A percentile compares a stretch with the other conserved stretches of the same genome.
Conservation (phyloP, 805 yeast species). For the Saturnispora saitoi region DNA sequence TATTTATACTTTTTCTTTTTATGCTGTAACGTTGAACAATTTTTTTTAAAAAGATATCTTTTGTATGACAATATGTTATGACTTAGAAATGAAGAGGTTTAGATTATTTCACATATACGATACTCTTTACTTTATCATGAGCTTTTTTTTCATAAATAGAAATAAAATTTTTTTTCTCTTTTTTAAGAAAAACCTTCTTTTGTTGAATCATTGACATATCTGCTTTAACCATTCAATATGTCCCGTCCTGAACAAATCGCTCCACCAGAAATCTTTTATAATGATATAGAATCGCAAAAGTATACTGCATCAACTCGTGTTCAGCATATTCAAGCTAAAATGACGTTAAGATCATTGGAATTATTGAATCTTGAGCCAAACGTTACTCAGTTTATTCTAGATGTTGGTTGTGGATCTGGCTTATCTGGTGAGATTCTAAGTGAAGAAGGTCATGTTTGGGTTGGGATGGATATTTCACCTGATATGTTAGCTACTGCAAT, state of each 20-base stretch:
- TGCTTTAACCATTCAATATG: conserved; percentile 35
- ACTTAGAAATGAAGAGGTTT: no score
- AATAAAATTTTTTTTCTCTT: neutral
- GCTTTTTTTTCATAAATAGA: neutral
- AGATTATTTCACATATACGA: no score
- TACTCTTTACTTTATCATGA: neutral
- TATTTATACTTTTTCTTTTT: no score
- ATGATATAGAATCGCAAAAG: conserved; percentile 81
- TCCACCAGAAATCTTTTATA: conserved; percentile 92
- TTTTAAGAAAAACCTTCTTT: neutral
- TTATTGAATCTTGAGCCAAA: conserved; percentile 63
- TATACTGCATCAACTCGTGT: conserved; percentile 93
- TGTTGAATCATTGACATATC: neutral
- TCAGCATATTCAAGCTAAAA: conserved; percentile 95
- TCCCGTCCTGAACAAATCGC: conserved; percentile 95
- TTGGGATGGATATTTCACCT: conserved; percentile 94
- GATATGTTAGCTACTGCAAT: conserved; percentile 93
- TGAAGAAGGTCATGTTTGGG: conserved; percentile 91
- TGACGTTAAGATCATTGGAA: conserved; percentile 92
- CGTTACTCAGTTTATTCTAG: conserved; percentile 62
- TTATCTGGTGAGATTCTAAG: conserved; percentile 87
- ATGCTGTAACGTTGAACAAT: no score
- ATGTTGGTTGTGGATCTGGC: conserved; percentile 97
- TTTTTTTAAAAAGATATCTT: no score
- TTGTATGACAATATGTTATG: no score